These are phyloP conservation scores for Schizosaccharomyces japonicus DNA, from an alignment of 805 yeast genomes.

Conservation along the genomic window DNA sequence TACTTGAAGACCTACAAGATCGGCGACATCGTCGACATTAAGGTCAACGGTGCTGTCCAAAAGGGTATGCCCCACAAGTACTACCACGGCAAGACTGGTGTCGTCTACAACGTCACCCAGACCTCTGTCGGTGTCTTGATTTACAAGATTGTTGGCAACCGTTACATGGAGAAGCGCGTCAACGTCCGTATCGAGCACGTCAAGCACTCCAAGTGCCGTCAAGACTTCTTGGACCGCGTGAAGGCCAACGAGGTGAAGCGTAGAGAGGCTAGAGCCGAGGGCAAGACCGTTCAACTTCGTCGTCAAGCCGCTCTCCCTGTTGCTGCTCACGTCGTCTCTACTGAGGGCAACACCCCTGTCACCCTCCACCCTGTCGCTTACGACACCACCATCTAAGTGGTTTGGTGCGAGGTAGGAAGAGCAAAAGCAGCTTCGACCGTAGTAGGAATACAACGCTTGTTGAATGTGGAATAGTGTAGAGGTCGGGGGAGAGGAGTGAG, in stretches of 20 bases:
- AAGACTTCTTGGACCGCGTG: slow-evolving; percentile 96
- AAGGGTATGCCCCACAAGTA: slow-evolving; percentile 99
- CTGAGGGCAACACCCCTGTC: slow-evolving; percentile 71
- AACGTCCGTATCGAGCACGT: slow-evolving; percentile 97
- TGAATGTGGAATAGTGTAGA: too few species aligned
- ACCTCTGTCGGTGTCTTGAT: slow-evolving; percentile 92
- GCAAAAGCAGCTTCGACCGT: too few species aligned
- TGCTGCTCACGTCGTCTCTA: slow-evolving; percentile 62
- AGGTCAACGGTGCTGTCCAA: slow-evolving; percentile 96
- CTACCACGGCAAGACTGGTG: slow-evolving; percentile 99
- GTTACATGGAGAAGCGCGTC: slow-evolving; percentile 96
- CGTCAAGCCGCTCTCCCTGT: slow-evolving; percentile 98
- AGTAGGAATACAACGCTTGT: too few species aligned
- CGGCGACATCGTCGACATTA: slow-evolving; percentile 98
- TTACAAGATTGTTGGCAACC: slow-evolving; percentile 96
- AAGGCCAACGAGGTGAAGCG: slow-evolving; percentile 85
- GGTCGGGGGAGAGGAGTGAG: too few species aligned
- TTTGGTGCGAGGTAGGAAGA: background rate
- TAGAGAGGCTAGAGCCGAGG: slow-evolving; percentile 84
- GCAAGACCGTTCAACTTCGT: slow-evolving; percentile 76
- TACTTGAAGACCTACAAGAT: slow-evolving; percentile 95
- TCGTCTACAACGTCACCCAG: slow-evolving; percentile 95
- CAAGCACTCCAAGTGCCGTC: slow-evolving; percentile 98
- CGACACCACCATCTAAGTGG: slow-evolving; percentile 87
- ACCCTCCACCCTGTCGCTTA: slow-evolving; percentile 97